Evolutionary conservation across 768 basidiomycete species (phyloP).

Genomic region (Tulasnella sp.): DNA sequence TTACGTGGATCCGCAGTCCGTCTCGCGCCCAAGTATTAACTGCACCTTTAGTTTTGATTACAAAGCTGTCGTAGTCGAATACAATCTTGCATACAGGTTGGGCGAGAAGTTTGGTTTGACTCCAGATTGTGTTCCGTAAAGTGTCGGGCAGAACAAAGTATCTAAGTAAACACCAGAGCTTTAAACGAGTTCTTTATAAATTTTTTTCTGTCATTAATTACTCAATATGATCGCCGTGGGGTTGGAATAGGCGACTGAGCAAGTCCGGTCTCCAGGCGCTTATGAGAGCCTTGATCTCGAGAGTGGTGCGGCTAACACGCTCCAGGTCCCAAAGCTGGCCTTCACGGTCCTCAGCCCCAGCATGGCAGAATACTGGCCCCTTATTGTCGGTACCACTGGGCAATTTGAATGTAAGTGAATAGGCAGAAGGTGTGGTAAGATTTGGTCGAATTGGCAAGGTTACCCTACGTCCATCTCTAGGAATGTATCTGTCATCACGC

Average conservation of each 20-base stretch:
- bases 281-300: neutral
- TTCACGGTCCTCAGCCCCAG: neutral
- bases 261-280: neutral
- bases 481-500: neutral
- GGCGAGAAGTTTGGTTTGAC: neutral
- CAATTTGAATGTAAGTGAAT: neutral
- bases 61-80: neutral
- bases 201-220: neutral
- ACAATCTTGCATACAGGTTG: neutral
- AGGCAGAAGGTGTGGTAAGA: neutral
- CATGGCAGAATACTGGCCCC: neutral
- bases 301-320: neutral
- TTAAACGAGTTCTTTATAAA: neutral
- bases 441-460: neutral
- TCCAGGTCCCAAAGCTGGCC: neutral
- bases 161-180: neutral
- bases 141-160: neutral
- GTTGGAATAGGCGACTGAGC: neutral
- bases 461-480: neutral
- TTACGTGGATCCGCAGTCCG: neutral
- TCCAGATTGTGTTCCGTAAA: neutral
- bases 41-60: neutral
- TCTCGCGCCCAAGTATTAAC: neutral
- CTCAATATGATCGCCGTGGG: neutral
- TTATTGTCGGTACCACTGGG: neutral